Conservation (phyloP, 495 filamentous ascomycete species). For the Penicillium bovifimosum region DNA sequence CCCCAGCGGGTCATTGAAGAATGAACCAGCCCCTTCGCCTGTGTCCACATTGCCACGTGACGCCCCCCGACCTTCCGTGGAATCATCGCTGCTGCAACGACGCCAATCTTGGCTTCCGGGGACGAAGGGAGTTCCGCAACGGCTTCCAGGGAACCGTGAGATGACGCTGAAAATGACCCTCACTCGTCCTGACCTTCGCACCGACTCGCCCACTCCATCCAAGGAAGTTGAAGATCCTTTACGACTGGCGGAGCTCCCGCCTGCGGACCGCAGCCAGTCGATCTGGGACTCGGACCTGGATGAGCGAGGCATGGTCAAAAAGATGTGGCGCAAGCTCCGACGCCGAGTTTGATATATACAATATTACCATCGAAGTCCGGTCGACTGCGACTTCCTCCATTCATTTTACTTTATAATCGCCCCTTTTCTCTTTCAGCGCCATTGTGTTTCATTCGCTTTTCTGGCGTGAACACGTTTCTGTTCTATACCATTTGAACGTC, state of each 20-base stretch:
- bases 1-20: conserved; percentile 14
- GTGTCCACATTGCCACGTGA: conserved; percentile 6
- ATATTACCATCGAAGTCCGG: not conserved
- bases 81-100: conserved; percentile 14
- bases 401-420: not conserved
- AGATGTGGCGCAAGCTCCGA: conserved; percentile 49
- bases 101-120: conserved; percentile 18
- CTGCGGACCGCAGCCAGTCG: conserved; percentile 38
- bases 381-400: conserved; percentile 12
- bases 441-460: conserved; percentile 10
- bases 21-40: conserved; percentile 5
- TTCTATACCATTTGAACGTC: conserved; percentile 2
- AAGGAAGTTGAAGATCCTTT: conserved; percentile 56
- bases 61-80: conserved; percentile 12
- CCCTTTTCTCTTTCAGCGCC: not conserved
- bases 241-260: conserved; percentile 47
- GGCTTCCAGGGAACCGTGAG: conserved; percentile 50
- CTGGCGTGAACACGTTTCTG: conserved; percentile 4
- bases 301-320: conserved; percentile 45
- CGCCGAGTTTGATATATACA: conserved; percentile 22
- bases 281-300: conserved; percentile 41
- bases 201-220: conserved; percentile 54
- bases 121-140: conserved; percentile 16
- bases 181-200: conserved; percentile 77
- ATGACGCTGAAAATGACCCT: conserved; percentile 96